phyloP scores from a whole-genome alignment of 2,329 filamentous ascomycete species.

The Fusarium liriodendri region DNA sequence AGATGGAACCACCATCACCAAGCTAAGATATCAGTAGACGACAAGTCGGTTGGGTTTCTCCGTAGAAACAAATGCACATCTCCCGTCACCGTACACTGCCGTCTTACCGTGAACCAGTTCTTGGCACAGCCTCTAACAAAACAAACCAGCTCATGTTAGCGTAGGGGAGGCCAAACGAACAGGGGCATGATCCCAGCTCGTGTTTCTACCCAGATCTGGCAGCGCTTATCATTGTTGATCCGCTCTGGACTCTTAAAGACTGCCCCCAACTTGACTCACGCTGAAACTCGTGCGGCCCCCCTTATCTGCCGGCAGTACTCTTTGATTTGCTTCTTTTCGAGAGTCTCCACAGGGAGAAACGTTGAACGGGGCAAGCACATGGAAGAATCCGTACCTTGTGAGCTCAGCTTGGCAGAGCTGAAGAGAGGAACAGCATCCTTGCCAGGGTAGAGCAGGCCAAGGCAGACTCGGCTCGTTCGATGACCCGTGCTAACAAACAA shows the following conservation, averaged over 20 bases:
- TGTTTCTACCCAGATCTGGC: background rate
- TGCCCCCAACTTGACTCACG: background rate
- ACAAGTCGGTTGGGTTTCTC: background rate
- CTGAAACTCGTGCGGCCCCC: background rate
- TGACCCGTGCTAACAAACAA: background rate
- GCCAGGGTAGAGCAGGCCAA: background rate
- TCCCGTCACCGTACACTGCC: background rate
- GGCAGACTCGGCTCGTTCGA: background rate
- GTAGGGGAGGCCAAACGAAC: background rate
- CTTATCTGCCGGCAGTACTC: background rate
- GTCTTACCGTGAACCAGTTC: background rate
- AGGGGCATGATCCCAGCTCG: background rate
- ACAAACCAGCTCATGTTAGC: background rate
- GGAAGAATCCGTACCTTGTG: background rate
- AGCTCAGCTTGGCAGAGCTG: background rate
- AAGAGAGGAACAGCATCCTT: background rate
- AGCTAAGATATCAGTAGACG: constrained; percentile 52
- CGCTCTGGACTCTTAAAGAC: background rate
- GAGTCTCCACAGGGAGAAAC: background rate
- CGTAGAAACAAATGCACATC: background rate
- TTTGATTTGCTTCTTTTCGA: background rate
- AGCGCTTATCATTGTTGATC: background rate
- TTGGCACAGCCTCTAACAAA: background rate
- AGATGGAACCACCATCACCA: constrained; percentile 76
- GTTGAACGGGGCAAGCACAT: background rate